Percentiles rank a stretch among this genome's conserved stretches.
phyloP scores from a whole-genome alignment of 306 rosid species.

The Corylus avellana region DNA sequence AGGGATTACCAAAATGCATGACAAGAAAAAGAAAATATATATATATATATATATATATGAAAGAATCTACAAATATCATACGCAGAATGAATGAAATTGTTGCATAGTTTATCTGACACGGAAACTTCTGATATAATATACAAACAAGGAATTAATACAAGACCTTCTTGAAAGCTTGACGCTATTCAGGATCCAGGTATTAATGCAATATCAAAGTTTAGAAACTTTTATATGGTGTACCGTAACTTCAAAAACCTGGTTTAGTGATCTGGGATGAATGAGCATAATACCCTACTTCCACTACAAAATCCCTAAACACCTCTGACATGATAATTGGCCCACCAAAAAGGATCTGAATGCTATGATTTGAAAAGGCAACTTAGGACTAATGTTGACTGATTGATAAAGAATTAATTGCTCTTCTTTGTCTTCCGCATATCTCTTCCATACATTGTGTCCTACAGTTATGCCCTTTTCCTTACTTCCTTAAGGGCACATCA shows the following conservation, averaged over 20 bases:
- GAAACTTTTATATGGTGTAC: too few relatives aligned
- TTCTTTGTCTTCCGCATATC: too few relatives aligned
- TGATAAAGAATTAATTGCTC: too few relatives aligned
- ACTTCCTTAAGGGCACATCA: too few relatives aligned
- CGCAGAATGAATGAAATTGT: not conserved
- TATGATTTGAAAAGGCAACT: not conserved
- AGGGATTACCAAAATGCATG: slow-evolving; percentile 13
- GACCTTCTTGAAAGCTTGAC: not conserved
- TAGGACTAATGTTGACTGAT: not conserved
- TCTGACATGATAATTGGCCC: not conserved
- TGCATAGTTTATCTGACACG: not conserved
- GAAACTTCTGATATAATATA: not conserved
- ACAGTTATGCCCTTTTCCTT: too few relatives aligned
- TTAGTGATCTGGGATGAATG: not conserved
- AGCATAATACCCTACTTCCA: not conserved
- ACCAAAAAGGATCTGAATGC: not conserved
- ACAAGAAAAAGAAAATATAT: not conserved
- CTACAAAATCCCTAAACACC: not conserved
- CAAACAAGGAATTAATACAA: too few relatives aligned
- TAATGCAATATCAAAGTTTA: too few relatives aligned
- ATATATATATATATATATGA: not conserved
- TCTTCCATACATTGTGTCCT: too few relatives aligned
- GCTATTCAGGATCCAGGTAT: not conserved
- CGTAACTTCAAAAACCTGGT: too few relatives aligned
- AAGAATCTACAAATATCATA: not conserved